phyloP scores from a whole-genome alignment of 2,329 filamentous ascomycete genomes.

The Scedosporium apiospermum region DNA sequence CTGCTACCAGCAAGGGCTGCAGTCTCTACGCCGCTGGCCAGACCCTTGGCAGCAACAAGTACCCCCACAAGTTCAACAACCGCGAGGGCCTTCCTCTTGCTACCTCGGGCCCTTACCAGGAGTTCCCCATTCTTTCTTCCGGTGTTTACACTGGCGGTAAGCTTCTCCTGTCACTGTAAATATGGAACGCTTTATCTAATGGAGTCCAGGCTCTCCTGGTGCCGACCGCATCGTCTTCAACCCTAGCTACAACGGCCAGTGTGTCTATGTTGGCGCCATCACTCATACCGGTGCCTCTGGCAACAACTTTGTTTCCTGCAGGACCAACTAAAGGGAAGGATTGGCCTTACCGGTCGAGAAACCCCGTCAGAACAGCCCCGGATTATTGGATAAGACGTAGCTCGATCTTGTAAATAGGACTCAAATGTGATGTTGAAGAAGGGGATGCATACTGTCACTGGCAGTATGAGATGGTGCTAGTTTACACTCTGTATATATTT shows the following conservation, averaged over 20 bases:
- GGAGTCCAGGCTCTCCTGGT: conserved; percentile 36
- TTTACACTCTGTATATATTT: too few species aligned
- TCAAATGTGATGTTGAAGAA: too few species aligned
- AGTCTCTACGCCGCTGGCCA: conserved; percentile 9
- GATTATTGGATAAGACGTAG: too few species aligned
- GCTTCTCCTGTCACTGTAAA: conserved; percentile 8
- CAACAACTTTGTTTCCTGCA: conserved; percentile 59
- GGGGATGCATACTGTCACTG: too few species aligned
- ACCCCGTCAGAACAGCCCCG: too few species aligned
- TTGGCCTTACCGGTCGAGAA: not conserved
- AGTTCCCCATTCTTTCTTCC: conserved; percentile 25
- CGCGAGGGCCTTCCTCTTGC: conserved; percentile 23
- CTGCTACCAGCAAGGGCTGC: conserved; percentile 16
- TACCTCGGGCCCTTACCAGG: conserved; percentile 24
- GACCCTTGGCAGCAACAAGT: conserved; percentile 19
- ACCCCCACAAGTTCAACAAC: conserved; percentile 30
- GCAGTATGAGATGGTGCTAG: too few species aligned
- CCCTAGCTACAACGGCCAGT: conserved; percentile 28
- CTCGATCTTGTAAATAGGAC: too few species aligned
- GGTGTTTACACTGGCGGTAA: conserved; percentile 26
- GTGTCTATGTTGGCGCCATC: conserved; percentile 52
- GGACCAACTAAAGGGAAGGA: not conserved
- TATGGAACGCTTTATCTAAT: too few species aligned
- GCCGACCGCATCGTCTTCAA: conserved; percentile 57
- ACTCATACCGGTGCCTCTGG: conserved; percentile 62